Conservation (phyloP, 108 stramenopile species). For the Cylindrotheca closterium region DNA sequence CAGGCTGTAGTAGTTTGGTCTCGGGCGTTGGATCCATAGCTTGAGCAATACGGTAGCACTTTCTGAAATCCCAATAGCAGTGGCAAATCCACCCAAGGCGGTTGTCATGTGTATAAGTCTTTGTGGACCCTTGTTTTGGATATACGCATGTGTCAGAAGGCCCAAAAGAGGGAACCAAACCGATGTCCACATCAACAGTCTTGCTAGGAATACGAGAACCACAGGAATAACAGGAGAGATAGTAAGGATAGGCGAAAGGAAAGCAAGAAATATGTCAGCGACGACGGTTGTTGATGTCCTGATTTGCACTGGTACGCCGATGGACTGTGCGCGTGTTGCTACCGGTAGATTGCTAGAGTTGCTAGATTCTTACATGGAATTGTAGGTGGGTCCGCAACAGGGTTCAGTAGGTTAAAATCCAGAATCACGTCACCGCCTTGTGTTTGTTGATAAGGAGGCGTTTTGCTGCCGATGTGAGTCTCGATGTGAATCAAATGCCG, state of each 20-base stretch:
- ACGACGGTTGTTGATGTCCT: background rate
- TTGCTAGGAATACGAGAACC: background rate
- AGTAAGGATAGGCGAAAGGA: background rate
- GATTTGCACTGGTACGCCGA: background rate
- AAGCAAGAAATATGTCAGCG: background rate
- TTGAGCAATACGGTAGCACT: slow-evolving; percentile 66
- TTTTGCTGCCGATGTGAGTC: slow-evolving; percentile 8
- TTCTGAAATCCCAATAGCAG: slow-evolving; percentile 64
- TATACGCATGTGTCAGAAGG: slow-evolving; percentile 12
- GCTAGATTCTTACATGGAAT: slow-evolving; percentile 28
- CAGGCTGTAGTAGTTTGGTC: slow-evolving; percentile 82
- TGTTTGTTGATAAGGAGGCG: slow-evolving; percentile 28
- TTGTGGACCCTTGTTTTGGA: background rate
- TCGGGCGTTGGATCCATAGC: slow-evolving; percentile 61
- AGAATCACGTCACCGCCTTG: slow-evolving; percentile 39
- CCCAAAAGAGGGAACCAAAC: slow-evolving; percentile 22
- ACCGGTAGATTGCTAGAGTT: background rate
- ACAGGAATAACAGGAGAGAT: background rate
- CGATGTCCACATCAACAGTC: slow-evolving; percentile 22
- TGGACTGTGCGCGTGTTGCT: background rate
- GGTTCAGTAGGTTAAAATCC: slow-evolving; percentile 36
- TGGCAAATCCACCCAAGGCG: slow-evolving; percentile 44
- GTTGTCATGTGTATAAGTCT: slow-evolving; percentile 35
- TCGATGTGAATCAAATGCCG: slow-evolving; percentile 16
- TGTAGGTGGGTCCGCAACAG: slow-evolving; percentile 32